Evolutionary conservation across 352 stramenopile genomes (phyloP), one percentile per base, ranked within the genome.

Genomic region (Phytophthora syringae): DNA sequence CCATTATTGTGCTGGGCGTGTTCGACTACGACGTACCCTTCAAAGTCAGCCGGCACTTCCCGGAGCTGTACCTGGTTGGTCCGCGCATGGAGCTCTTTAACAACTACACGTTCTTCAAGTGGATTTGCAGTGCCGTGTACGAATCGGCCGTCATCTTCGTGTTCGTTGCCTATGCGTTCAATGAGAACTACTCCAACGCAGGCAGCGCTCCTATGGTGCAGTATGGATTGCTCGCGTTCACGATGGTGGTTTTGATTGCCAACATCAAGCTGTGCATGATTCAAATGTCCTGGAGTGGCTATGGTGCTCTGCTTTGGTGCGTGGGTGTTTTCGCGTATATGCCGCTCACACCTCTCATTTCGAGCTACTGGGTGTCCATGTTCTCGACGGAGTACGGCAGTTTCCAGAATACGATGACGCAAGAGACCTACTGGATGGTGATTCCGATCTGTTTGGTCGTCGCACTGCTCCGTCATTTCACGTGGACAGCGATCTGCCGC

Each of bases 191-290:
- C 21, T 84, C 82, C 30, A 90, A 88, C 44, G 87, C 84, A 4
- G 88, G 97, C 60, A 97, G 92, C n/a, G 85, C 89, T 40, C 80
- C 89, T 15, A 89, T 95, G 64, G 92, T 97, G 53, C 80, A 98
- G 59, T 97, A 98, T 55, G 89, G 97, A 24, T 83, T 96, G 48
- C 83, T 97, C 1, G 89, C 94, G 28, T 99, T 98, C 76, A 97
- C 92, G 18, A 88, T 94, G 62, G 82, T 99, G 10, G 88, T 99
- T 37, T 83, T 98, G 54, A 75, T 98, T 3, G 83, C 95, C 40
- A 98, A 98, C 58, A 79, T 97, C 59, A 99, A 99, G 84, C 83
- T 94, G 37, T 72, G 60, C 20, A 70, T 92, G 73, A 60, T 93
- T 27, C 86, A 94, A 60, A 90, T 92, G 84, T 92, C 84, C 27